Evolutionary conservation across 2,329 filamentous ascomycete species (phyloP).

Genomic region (Exserohilum turcica): DNA sequence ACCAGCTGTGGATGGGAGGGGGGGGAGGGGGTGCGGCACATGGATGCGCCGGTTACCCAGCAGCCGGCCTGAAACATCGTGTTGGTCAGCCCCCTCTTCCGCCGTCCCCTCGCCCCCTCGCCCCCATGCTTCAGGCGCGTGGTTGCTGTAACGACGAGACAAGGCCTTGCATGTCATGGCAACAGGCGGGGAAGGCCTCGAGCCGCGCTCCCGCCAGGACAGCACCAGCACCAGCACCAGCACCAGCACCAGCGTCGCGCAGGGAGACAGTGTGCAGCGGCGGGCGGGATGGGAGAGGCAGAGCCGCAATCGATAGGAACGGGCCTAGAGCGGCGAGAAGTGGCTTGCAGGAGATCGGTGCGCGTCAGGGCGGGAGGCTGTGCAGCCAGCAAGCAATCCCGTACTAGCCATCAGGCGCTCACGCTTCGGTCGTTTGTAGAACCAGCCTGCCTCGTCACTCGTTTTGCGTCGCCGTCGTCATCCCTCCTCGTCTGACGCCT

Average conservation of each 20-base stretch:
- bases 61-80: slow-evolving; percentile 1
- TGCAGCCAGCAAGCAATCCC: slow-evolving; percentile 15
- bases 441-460: slow-evolving; percentile 12
- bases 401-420: slow-evolving; percentile 17
- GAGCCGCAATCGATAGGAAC: slow-evolving; percentile 25
- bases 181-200: background rate
- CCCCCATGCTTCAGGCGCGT: background rate
- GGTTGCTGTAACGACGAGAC: background rate
- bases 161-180: background rate
- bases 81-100: background rate
- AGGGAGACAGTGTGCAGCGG: background rate
- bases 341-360: slow-evolving; percentile 7
- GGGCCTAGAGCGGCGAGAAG: slow-evolving; percentile 21
- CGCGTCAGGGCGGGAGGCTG: slow-evolving; percentile 7
- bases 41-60: slow-evolving; percentile 10
- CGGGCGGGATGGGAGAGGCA: no score
- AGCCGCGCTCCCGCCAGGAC: background rate
- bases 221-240: no score
- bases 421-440: background rate
- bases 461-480: background rate
- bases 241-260: background rate
- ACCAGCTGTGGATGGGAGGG: slow-evolving; percentile 2
- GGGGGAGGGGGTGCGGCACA: slow-evolving; percentile 14
- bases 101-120: no score
- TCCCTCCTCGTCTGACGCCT: background rate